Evolutionary conservation across 768 basidiomycete genomes (phyloP), one percentile per base, ranked within the genome.

Genomic region (Tricholoma furcatifolium): DNA sequence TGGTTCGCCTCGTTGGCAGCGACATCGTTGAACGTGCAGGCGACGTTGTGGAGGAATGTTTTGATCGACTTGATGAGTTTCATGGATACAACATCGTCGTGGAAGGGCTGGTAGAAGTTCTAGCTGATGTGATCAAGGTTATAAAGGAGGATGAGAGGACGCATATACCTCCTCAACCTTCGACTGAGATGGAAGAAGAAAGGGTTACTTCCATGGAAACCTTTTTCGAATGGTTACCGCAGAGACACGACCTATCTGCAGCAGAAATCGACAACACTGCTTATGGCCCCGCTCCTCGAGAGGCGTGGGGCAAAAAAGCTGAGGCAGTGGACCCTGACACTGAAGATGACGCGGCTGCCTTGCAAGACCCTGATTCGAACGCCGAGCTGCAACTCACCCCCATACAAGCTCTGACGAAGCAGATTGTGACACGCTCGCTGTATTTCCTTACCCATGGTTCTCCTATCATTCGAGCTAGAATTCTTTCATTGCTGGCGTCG

Each of bases 21-120:
- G 88, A 90, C 50, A 84, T 98, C 30, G 91, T 98, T 0, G 85
- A 90, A 42, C 85, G 85, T 60, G 94, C 97, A 7, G 85, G 88
- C 12, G 97, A 98, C 66, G 85, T 98, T 9, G 93, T 98, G 9
- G 96, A 97, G 67, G 95, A 97, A 67, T 95, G 96, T 55, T 98
- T 98, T 60, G 96, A 98, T 68, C 84, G 94, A 24, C 75, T 98
- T 17, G 97, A 98, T 62, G 93, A 97, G 58, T 98, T 83, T 65
- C 96, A 98, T 67, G 96, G 94, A 12, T 98, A 99, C 69, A 83
- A 85, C 18, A 65, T 85, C 23, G 71, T 98, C 18, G 91, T 95
- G 2, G 90, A 93, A 56, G 90, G 92, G 0, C 75, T 99, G 3
- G 75, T 98, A 21, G 91, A 91, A 42, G 95, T 97, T 7, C 69